phyloP scores from a whole-genome alignment of 768 basidiomycete genomes.

The Pleurotus giganteus region DNA sequence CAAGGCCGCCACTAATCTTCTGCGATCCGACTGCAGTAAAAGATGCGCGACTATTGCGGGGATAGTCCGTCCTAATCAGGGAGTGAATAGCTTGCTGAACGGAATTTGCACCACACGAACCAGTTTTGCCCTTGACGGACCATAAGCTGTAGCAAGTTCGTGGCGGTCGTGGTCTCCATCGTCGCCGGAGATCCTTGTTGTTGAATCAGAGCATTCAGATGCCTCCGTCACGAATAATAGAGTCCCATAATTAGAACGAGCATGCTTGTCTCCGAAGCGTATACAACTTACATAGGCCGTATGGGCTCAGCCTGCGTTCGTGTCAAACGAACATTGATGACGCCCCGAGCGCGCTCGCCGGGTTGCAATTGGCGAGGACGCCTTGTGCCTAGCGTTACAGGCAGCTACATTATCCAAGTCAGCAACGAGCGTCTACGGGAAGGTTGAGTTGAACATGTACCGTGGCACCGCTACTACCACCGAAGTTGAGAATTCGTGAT shows the following conservation, averaged over 20 bases:
- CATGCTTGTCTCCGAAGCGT: background rate
- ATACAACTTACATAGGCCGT: slow-evolving; percentile 29
- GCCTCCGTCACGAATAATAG: slow-evolving; percentile 16
- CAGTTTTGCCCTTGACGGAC: slow-evolving; percentile 45
- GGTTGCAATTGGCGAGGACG: slow-evolving; percentile 10
- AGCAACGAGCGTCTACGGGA: background rate
- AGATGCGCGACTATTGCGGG: slow-evolving; percentile 45
- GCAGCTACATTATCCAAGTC: slow-evolving; percentile 26
- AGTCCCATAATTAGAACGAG: background rate
- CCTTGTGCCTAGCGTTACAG: slow-evolving; percentile 29
- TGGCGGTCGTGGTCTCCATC: slow-evolving; percentile 31
- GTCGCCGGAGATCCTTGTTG: slow-evolving; percentile 11
- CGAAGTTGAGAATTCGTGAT: slow-evolving; percentile 24
- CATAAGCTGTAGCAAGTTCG: slow-evolving; percentile 48
- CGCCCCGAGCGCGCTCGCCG: slow-evolving; percentile 22
- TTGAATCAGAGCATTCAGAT: slow-evolving; percentile 23
- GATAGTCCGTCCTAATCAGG: slow-evolving; percentile 31
- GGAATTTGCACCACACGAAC: too few species aligned
- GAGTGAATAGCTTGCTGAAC: background rate
- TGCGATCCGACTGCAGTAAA: slow-evolving; percentile 34
- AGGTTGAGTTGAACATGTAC: slow-evolving; percentile 19
- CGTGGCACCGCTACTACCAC: slow-evolving; percentile 24
- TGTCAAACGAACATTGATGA: slow-evolving; percentile 28
- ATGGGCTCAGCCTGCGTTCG: slow-evolving; percentile 37
- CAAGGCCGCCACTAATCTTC: slow-evolving; percentile 27